phyloP scores from a whole-genome alignment of 768 basidiomycete genomes.

The Tylopilus intermedius region DNA sequence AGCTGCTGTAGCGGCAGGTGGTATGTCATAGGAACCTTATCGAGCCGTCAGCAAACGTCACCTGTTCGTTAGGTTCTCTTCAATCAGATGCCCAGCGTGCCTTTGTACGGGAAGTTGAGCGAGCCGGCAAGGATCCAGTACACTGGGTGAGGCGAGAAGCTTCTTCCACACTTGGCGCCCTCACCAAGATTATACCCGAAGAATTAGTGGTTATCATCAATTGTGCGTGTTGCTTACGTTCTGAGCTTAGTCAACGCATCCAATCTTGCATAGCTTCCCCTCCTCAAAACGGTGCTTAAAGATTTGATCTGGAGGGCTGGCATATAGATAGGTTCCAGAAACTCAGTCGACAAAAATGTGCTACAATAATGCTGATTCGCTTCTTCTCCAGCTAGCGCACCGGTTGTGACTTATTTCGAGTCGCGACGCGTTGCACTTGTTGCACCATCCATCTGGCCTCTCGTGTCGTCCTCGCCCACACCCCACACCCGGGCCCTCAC shows the following conservation, averaged over 20 bases:
- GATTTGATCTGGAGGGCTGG: conserved; percentile 72
- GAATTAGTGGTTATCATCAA: conserved; percentile 59
- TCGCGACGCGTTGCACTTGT: too few relatives aligned
- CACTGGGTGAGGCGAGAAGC: conserved; percentile 84
- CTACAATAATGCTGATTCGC: too few relatives aligned
- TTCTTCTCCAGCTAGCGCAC: too few relatives aligned
- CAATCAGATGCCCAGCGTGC: conserved; percentile 51
- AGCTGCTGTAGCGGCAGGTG: conserved; percentile 78
- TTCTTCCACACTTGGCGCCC: conserved; percentile 79
- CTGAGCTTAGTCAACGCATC: neutral
- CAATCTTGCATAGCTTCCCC: conserved; percentile 54
- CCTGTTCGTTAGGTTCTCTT: conserved; percentile 42
- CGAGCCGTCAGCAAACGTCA: conserved; percentile 2
- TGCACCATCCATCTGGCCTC: too few relatives aligned
- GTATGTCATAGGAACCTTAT: conserved; percentile 37
- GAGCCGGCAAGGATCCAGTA: conserved; percentile 58
- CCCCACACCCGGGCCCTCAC: too few relatives aligned
- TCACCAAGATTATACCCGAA: conserved; percentile 79
- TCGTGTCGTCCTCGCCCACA: too few relatives aligned
- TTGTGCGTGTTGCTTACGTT: conserved; percentile 42
- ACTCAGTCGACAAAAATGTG: too few relatives aligned
- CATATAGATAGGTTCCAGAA: too few relatives aligned
- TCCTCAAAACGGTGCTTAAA: conserved; percentile 64
- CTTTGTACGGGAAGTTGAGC: conserved; percentile 71
- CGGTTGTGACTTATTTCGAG: too few relatives aligned